Conservation (phyloP, 2,329 filamentous ascomycete genomes). For the Diaporthe humulicola region DNA sequence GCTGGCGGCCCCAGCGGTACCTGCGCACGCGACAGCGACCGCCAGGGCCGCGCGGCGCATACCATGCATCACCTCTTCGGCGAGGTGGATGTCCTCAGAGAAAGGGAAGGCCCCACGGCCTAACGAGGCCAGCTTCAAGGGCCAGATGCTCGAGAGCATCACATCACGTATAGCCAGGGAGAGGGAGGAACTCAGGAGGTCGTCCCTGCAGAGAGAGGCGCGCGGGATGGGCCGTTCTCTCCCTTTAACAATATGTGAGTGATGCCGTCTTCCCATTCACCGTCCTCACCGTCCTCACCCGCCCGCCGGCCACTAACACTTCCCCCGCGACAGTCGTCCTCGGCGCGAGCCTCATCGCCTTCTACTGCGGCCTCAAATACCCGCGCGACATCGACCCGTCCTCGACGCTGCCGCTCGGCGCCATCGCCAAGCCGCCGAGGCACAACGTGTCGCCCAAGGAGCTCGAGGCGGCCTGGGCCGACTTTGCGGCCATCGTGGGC, state of each 20-base stretch:
- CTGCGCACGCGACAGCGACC: background rate
- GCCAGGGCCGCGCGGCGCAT: conserved; percentile 22
- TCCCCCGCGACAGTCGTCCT: conserved; percentile 60
- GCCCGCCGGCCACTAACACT: conserved; percentile 29
- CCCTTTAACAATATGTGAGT: conserved; percentile 62
- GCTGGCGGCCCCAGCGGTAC: conserved; percentile 5
- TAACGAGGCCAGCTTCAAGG: conserved; percentile 57
- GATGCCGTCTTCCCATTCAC: background rate
- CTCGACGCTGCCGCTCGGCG: conserved; percentile 72
- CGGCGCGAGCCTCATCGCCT: conserved; percentile 64
- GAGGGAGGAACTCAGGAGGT: conserved; percentile 59
- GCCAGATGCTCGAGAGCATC: conserved; percentile 68
- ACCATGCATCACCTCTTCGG: conserved; percentile 13
- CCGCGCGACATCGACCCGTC: conserved; percentile 62
- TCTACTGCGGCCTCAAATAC: conserved; percentile 70
- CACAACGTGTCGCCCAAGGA: conserved; percentile 73
- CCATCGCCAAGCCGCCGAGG: conserved; percentile 59
- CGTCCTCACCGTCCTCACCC: background rate
- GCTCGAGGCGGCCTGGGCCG: conserved; percentile 78
- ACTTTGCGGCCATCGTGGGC: conserved; percentile 75
- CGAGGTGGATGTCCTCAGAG: conserved; percentile 38
- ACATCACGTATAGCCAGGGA: conserved; percentile 63
- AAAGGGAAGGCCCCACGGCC: conserved; percentile 1
- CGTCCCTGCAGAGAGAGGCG: conserved; percentile 55
- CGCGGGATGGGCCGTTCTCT: conserved; percentile 55